phyloP scores from a whole-genome alignment of 495 filamentous ascomycete genomes.

The Penicillium odoratum region DNA sequence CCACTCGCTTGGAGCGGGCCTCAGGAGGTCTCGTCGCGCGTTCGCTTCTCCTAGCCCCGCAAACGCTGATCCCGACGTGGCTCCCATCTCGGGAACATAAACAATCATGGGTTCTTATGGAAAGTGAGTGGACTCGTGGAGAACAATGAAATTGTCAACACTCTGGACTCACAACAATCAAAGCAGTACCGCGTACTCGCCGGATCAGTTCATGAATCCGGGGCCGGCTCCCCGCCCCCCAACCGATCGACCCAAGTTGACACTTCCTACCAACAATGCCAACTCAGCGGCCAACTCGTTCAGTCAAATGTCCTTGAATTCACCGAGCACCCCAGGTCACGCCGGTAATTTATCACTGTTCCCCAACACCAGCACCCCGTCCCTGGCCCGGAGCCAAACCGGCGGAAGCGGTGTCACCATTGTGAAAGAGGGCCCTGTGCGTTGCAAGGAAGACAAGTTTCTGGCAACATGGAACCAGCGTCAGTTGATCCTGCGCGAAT shows the following conservation, averaged over 20 bases:
- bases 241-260: conserved; percentile 76
- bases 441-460: conserved; percentile 81
- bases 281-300: conserved; percentile 75
- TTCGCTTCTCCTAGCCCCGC: conserved; percentile 16
- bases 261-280: conserved; percentile 58
- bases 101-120: conserved; percentile 35
- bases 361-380: conserved; percentile 62
- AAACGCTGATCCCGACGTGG: conserved; percentile 7
- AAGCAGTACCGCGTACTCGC: conserved; percentile 57
- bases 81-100: conserved; percentile 2
- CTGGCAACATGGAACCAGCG: conserved; percentile 90
- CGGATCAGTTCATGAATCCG: conserved; percentile 90
- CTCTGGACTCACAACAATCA: neutral
- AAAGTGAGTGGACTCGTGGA: conserved; percentile 36
- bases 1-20: conserved; percentile 17
- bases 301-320: conserved; percentile 69
- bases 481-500: conserved; percentile 84
- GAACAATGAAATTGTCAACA: neutral
- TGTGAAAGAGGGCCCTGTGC: conserved; percentile 87
- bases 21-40: conserved; percentile 33
- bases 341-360: conserved; percentile 52
- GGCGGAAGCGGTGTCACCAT: conserved; percentile 63
- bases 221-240: conserved; percentile 92
- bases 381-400: conserved; percentile 62
- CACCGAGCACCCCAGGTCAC: conserved; percentile 57